Base-by-base conservation (phyloP, 768 basidiomycete species). In the Boletus edulis region DNA sequence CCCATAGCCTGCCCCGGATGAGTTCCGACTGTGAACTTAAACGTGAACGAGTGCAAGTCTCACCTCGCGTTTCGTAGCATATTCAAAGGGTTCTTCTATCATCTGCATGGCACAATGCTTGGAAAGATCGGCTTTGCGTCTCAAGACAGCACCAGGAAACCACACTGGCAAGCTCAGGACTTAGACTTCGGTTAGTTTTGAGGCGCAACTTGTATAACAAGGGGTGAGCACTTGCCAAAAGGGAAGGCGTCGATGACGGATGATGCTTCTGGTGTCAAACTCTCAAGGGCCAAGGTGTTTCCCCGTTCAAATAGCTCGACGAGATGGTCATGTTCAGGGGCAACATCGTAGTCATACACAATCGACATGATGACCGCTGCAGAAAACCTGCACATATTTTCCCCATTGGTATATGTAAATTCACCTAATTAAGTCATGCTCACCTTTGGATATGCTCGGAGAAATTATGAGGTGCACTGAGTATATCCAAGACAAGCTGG, bases 301-400 rank as follows among this genome's bases (percentile, higher is more conserved):
- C 74, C 74, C 12, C 64, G 61, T 40, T 77, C 71, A 9, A 75
- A 71, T 7, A 76, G 57, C 13, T 71, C 56, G 17, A 79, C 69
- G 54, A 75, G 72, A 32, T 67, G 63, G 46, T 78, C 77, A 1
- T 69, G 68, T 37, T 67, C 56, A 9, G 72, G 62, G n/a, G 67
- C 67, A 8, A 76, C 66, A 10, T 72, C 59, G n/a, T 72, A 66
- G 18, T 76, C 79, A 42, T 80, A 80, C 14, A 73, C 67, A 14
- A 79, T 65, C 15, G 72, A 69, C 52, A 79, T 62, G 40, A 76
- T 66, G 2, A 76, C 68, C 2, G 73, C 64, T 14, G 74, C 69
- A 10, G 73, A 64, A 39, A 67, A 61, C 50, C 22, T 22, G 22
- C 22, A 22, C 2, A 22, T 22, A 3, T 22, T 22, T 22, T 22